These are phyloP conservation scores for Omphalotus guepiniiformis DNA, from an alignment of 768 basidiomycete species.

Conservation along the genomic window DNA sequence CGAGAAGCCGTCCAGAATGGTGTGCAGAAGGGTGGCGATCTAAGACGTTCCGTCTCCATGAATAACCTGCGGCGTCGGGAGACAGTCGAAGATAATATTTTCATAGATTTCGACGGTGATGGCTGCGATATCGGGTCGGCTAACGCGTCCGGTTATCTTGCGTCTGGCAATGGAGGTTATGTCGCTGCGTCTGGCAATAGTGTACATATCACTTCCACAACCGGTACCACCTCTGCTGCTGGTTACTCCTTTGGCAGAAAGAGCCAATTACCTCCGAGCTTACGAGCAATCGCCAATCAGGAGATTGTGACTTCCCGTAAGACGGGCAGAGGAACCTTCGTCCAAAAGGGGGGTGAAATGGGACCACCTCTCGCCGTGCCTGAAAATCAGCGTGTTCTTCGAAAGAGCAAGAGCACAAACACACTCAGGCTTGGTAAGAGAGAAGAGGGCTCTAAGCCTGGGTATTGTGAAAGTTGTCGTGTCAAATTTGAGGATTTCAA, in stretches of 20 bases:
- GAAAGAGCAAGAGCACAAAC: conserved; percentile 80
- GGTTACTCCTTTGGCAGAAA: conserved; percentile 40
- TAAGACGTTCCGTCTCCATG: conserved; percentile 74
- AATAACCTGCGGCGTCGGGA: conserved; percentile 63
- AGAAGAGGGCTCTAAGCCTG: conserved; percentile 86
- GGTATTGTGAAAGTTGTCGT: conserved; percentile 97
- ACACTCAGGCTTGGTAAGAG: conserved; percentile 70
- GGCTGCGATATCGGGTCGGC: conserved; percentile 45
- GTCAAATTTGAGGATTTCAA: conserved; percentile 86
- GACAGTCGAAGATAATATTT: conserved; percentile 36
- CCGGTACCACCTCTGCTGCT: conserved; percentile 75
- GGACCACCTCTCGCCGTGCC: conserved; percentile 68
- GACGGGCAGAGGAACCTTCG: conserved; percentile 23
- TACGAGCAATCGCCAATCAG: conserved; percentile 45
- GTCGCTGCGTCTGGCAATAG: conserved; percentile 95
- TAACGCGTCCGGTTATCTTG: conserved; percentile 68
- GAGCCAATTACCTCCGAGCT: conserved; percentile 44
- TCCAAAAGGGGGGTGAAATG: conserved; percentile 43
- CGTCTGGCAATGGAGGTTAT: conserved; percentile 56
- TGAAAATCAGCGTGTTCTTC: conserved; percentile 45
- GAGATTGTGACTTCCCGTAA: conserved; percentile 68
- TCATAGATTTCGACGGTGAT: conserved; percentile 39
- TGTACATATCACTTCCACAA: conserved; percentile 86
- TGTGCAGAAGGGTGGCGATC: conserved; percentile 38
- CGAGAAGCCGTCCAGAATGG: conserved; percentile 29